Base-by-base conservation (phyloP, 208 protist species). In the Leishmania gerbilli region DNA sequence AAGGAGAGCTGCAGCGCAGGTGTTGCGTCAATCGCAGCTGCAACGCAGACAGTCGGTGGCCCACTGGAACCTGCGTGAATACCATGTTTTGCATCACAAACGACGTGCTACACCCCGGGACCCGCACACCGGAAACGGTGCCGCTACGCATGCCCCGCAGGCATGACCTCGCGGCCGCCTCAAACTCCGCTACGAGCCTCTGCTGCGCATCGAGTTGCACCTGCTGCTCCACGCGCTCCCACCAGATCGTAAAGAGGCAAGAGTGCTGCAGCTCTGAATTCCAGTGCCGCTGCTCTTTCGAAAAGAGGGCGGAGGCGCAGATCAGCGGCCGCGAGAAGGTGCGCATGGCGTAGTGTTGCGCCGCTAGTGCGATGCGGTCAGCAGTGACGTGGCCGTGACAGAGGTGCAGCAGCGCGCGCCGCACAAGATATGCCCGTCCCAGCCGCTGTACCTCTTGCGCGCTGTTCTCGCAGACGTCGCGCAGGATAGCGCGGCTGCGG, bases 71-170 rank as follows among this genome's bases (percentile, higher is more conserved):
- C 45, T 80, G 86, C 15, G 81, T 88, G 72, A 93, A 83, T 27
- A 92, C 77, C 45, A 93, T 88, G 79, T 92, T 92, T 62, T 88
- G 84, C 80, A 84, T 47, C 34, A 90, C 85, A 76, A 90, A 88
- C 8, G 88, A 86, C n/a, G 84, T 90, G 71, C 74, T 82, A 82
- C 85, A 90, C 56, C 49, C 81, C 19, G 76, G 65, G n/a, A 86
- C 77, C 9, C 71, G 64, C 47, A 65, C 37, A 1, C 53, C 83
- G 2, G 37, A 31, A 64, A 62, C 47, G 24, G 65, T 9, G 0
- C 76, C 83, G 47, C 58, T 51, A 31, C 74, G 83, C 71, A 76
- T 72, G 27, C 55, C 77, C 3, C 7, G 45, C 53, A 80, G 45
- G 27, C 82, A 74, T 37, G 76, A 74, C 51, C 74, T 56, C 13